Base-by-base conservation (phyloP, 2,329 filamentous ascomycete genomes). In the Paecilomyces sp. region DNA sequence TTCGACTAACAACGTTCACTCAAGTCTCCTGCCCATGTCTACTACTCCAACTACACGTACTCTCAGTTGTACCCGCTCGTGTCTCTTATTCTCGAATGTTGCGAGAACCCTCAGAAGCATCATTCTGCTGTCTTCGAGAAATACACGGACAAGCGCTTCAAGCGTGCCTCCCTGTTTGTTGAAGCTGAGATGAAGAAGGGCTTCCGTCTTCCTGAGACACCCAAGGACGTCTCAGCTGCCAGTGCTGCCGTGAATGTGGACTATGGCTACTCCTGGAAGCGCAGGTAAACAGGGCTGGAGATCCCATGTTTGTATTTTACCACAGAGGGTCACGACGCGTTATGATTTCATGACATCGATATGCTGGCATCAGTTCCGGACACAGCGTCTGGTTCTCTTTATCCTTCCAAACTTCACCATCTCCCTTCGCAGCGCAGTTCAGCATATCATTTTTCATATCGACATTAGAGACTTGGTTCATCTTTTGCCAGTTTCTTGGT, bases 31-130 rank as follows among this genome's bases (percentile, higher is more conserved):
- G 85, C 88, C 18, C 94, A 99, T 71, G 88, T 94, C 36, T 88
- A 95, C 77, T 97, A 96, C 77, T 96, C 93, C 36, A 91, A 91
- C 58, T 97, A 99, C 78, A 96, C 92, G 1, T 92, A 89, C 78
- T 78, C 80, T 54, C 94, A 99, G 75, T 81, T 99, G 59, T 87
- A 87, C 68, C 87, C 88, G 1, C 79, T 97, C 41, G 83, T 97
- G 54, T 80, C 82, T 13, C 87, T 90, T 73, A 87, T 99, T 64
- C 79, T 95, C 56, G 91, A 96, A 66, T 97, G 93, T 79, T 96
- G 92, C 76, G 87, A 91, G 62, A 83, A 87, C 59, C 89, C 92
- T 6, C 82, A 83, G 63, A 87, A 88, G 68, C 94, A 99, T 72
- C 94, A 99, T 72, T 77, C 81, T 30, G 91, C 92, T 7, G 88